Evolutionary conservation across 441 rosid species (phyloP), one percentile per base, ranked within the genome.

Genomic region (Euphorbia celastroides): DNA sequence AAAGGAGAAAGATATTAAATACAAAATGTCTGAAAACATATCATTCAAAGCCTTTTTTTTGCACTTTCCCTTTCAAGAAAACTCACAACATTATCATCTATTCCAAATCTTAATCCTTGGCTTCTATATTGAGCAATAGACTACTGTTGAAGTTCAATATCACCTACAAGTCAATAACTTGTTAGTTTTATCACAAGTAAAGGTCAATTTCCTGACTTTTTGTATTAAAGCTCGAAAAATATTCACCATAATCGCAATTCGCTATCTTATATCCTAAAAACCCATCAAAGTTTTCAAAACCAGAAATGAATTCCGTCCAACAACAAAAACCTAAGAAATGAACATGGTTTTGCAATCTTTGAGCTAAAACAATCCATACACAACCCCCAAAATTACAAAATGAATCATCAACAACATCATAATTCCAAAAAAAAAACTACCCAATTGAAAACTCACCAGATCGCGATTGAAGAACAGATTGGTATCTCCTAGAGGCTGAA

Each of bases 391-490:
- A 48, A 7, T 19, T 27, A 59, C 16, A 55, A 7, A 22, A 41
- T n/a, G 26, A 70, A 8, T 16, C 9, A 30, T 48, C 10, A 1
- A 41, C 48, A 34, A 57, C 60, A 55, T 42, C 60, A 67, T 61
- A 67, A 69, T 11, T 57, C 26, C 46, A n/a, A 22, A 50, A 46
- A 30, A 0, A 41, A 66, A 64, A 48, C 16, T 31, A 4, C 13
- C 41, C n/a, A 41, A 42, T 52, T 4, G 11, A 31, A 59, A 68
- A 72, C 84, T 82, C 50, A 89, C 92, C 90, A 74, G 92, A 82
- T 86, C 92, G 87, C 73, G 96, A 85, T 71, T 83, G 90, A 64
- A 88, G 91, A 72, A 88, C 82, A 1, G 93, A 79, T 66, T 86
- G 87, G 75, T 88, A 84, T 76, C 92, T 78, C 82, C 76, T 91